Base-by-base conservation (phyloP, 208 protist species). In the Tritrichomonas musculus region DNA sequence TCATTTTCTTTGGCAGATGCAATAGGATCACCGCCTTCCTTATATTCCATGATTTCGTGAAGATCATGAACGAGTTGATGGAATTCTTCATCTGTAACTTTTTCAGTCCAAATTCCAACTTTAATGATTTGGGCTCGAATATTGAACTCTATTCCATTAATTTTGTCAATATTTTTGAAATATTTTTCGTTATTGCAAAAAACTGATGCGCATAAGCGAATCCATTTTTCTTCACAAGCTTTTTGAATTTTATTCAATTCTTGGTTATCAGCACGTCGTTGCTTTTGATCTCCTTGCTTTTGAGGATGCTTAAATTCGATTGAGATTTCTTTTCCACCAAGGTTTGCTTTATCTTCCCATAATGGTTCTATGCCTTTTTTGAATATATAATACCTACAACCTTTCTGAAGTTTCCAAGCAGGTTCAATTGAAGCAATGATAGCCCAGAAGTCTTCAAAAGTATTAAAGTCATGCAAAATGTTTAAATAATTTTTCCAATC, bases 111-210 rank as follows among this genome's bases (percentile, higher is more conserved):
- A 84, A 84, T 44, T 33, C 73, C 73, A n/a, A 84, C 2, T 8
- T 44, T 33, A 13, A 53, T 53, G 11, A 20, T 84, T 84, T 4
- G 3, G 0, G n/a, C 73, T 33, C 73, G 27, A n/a, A 17, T 33
- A 25, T 53, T 84, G 25, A n/a, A 84, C 53, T 84, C 73, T 11
- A 84, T 53, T 33, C 73, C 73, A n/a, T 84, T 84, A 53, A 84
- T n/a, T 53, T 53, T 53, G 36, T 84, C 44, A 60, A 17, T n/a
- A 25, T 5, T 25, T n/a, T 69, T 33, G 64, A 17, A 69, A 69
- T 69, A 33, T 1, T 53, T 53, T 1, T 22, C 33, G 36, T 39
- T 20, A 44, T 27, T 53, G 9, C 41, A 22, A 30, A 84, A 53
- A 84, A 49, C 36, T 13, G 73, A 49, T 1, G 53, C 0, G 30